phyloP scores from a whole-genome alignment of 257 asterid genomes.

The Jasminum sambac region DNA sequence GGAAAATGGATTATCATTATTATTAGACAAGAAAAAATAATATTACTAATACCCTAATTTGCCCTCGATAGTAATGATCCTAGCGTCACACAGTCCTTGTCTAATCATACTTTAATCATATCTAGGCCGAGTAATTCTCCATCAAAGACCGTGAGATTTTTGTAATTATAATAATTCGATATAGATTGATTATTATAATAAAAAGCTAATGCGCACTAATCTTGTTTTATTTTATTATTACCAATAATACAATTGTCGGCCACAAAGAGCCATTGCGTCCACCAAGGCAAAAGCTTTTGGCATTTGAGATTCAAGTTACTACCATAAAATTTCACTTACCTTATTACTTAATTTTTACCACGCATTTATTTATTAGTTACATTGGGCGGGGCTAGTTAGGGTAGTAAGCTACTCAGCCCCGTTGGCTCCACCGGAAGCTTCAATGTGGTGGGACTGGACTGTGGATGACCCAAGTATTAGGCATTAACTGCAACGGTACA shows the following conservation, averaged over 20 bases:
- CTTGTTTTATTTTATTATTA: background rate
- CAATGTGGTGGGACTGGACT: too few species aligned
- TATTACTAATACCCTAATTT: background rate
- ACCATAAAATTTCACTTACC: too few species aligned
- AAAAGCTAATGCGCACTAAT: slow-evolving; percentile 21
- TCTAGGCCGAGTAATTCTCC: background rate
- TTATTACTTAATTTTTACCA: too few species aligned
- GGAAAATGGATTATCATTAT: too few species aligned
- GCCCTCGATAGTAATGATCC: background rate
- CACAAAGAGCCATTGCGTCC: slow-evolving; percentile 19
- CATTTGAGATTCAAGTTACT: too few species aligned
- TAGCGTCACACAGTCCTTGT: background rate
- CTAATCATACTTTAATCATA: background rate
- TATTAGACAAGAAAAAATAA: too few species aligned
- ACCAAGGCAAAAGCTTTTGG: slow-evolving; percentile 4
- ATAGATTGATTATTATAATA: background rate
- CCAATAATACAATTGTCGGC: slow-evolving; percentile 35
- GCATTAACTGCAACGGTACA: too few species aligned
- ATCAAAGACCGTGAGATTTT: background rate
- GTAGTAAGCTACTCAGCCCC: too few species aligned
- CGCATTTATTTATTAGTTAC: too few species aligned
- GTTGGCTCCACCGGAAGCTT: too few species aligned
- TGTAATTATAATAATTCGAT: background rate
- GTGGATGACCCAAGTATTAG: too few species aligned
- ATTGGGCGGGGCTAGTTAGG: too few species aligned